Percentiles rank a stretch among this genome's conserved stretches.
Conservation (phyloP, 495 filamentous ascomycete genomes). For the Tuber calosporum region DNA sequence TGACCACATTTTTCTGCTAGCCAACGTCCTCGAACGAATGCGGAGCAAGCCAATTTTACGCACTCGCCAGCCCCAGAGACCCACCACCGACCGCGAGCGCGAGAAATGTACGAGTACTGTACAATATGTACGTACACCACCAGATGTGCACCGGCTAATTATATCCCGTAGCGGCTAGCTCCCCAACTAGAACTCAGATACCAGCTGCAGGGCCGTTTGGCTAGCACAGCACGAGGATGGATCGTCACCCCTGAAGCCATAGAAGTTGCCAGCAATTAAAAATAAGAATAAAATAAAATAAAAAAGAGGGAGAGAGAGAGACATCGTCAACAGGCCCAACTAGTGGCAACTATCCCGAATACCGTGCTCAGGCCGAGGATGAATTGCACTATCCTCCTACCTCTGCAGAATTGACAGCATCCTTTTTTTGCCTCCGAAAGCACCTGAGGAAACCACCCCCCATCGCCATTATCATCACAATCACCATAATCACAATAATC, state of each 20-base stretch:
- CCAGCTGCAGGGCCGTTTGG: neutral
- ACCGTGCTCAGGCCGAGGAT: neutral
- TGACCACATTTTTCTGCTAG: neutral
- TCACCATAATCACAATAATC: neutral
- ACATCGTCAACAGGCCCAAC: neutral
- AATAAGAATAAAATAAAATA: neutral
- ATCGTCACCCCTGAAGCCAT: neutral
- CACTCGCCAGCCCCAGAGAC: neutral
- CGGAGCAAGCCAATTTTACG: neutral
- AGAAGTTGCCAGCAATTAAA: neutral
- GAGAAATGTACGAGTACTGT: neutral
- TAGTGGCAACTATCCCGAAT: neutral
- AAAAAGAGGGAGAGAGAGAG: neutral
- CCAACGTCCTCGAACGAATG: neutral
- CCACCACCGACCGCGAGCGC: neutral
- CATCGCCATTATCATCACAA: neutral
- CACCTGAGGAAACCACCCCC: neutral
- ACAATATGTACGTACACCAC: neutral
- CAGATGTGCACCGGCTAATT: neutral
- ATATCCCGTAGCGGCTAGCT: neutral
- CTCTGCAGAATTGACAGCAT: neutral
- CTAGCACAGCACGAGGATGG: neutral
- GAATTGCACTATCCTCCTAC: conserved; percentile 3
- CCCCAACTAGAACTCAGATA: neutral
- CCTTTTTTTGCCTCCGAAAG: neutral